Base-by-base conservation (phyloP, 179 eudicot genomes). In the Spergularia azorica region DNA sequence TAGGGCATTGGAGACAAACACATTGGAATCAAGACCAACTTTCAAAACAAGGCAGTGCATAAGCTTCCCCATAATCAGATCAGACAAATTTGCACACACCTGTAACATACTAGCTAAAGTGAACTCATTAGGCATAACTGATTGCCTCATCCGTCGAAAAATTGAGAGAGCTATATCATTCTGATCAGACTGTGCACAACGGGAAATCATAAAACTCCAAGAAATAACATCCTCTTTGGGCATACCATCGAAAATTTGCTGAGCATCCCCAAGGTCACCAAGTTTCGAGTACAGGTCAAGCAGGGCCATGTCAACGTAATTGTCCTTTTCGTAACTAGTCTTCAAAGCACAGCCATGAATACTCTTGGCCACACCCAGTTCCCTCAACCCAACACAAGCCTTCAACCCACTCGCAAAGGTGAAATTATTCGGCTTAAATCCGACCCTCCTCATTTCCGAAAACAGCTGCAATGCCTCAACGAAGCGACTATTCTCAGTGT, bases 131-230 rank as follows among this genome's bases (percentile, higher is more conserved):
- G 96, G 96, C 69, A 79, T 70, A 59, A 88, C 81, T 3, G 87
- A 73, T 84, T 80, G 76, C 84, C 92, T 84, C 96, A 91, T 91
- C 70, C 75, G 78, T 59, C 69, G 78, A 81, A 87, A 91, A 67
- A 88, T 65, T 36, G 77, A 67, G 68, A 90, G 39, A 17, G 96
- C 93, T 73, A 79, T 83, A 67, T 82, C 78, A 79, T 84, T 78
- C 56, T 63, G 86, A 76, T 82, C 81, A 81, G 86, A 83, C 81
- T 91, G 96, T 0, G 96, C 90, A 84, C 83, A 88, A 20, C 92
- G 83, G 17, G 93, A 56, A 75, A 91, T 88, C 90, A 91, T 83
- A 79, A 88, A 88, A 79, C 96, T 91, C 93, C 93, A 91, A 32
- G 88, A 71, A 18, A 91, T 83, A 73, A 89, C 88, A 83, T 85